phyloP scores from a whole-genome alignment of 257 asterid genomes.

The Plantago elongata region DNA sequence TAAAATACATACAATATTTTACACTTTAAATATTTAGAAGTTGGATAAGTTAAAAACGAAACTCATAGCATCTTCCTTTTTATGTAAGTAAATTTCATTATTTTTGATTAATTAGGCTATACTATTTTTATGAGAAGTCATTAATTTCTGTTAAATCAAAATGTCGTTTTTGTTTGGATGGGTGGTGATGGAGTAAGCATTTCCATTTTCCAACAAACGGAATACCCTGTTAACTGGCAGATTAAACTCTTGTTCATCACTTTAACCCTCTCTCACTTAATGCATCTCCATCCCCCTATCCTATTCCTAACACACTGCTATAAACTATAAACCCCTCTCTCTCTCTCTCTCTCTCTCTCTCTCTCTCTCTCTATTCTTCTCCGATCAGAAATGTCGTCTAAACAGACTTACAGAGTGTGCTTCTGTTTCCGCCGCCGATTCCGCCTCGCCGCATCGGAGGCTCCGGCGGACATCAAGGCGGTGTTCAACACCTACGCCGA shows the following conservation, averaged over 20 bases:
- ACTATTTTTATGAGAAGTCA: no score
- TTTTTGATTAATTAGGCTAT: no score
- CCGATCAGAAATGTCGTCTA: constrained; percentile 23
- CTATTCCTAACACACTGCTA: background rate
- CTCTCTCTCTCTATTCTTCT: background rate
- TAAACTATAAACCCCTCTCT: no score
- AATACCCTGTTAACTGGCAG: background rate
- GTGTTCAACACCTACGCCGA: constrained; percentile 36
- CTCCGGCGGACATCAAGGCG: constrained; percentile 41
- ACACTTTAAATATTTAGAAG: no score
- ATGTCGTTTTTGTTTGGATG: no score
- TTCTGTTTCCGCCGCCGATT: constrained; percentile 54
- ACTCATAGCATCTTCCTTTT: no score
- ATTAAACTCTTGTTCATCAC: background rate
- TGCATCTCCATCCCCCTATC: constrained; percentile 13
- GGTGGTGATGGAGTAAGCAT: background rate
- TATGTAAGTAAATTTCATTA: no score
- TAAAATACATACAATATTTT: no score
- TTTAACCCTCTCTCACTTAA: constrained; percentile 16
- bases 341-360: no score
- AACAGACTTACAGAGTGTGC: constrained; percentile 51
- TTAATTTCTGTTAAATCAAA: no score
- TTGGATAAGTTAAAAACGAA: no score
- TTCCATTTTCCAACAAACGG: background rate
- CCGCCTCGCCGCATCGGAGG: constrained; percentile 45